A percentile compares a stretch with the other conserved stretches of the same genome.
phyloP scores from a whole-genome alignment of 2,329 filamentous ascomycete genomes.

The Monosporascus sp. region DNA sequence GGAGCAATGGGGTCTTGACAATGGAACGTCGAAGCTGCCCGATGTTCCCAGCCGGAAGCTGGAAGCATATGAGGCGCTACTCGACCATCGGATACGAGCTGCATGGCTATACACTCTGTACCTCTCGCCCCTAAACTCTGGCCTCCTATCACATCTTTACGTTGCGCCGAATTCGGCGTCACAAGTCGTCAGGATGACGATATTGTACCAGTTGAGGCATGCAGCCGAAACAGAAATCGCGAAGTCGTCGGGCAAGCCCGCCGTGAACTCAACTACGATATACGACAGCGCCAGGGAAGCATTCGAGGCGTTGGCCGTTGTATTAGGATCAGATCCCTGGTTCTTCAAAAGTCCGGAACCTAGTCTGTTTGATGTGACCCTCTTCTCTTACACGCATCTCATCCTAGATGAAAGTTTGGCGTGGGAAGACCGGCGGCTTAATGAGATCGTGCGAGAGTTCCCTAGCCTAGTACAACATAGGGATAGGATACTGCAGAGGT shows the following conservation, averaged over 20 bases:
- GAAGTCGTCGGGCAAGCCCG: constrained; percentile 41
- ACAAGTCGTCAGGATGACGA: constrained; percentile 54
- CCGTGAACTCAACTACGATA: constrained; percentile 35
- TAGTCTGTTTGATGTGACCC: constrained; percentile 75
- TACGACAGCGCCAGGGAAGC: constrained; percentile 41
- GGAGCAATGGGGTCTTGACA: constrained; percentile 60
- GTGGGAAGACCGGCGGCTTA: constrained; percentile 61
- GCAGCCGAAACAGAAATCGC: constrained; percentile 73
- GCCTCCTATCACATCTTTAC: constrained; percentile 68
- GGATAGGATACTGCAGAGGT: constrained; percentile 48
- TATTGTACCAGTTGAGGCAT: constrained; percentile 61
- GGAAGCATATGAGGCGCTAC: constrained; percentile 72
- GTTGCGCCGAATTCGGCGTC: constrained; percentile 58
- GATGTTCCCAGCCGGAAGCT: constrained; percentile 51
- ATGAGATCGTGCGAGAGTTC: constrained; percentile 49
- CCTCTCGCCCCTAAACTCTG: constrained; percentile 61
- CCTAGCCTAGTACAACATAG: constrained; percentile 62
- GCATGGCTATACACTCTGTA: constrained; percentile 89
- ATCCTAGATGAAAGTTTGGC: constrained; percentile 59
- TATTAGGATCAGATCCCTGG: constrained; percentile 38
- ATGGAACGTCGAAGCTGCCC: constrained; percentile 34
- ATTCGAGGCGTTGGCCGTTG: constrained; percentile 38
- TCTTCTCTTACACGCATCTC: constrained; percentile 86
- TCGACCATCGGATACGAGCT: constrained; percentile 72
- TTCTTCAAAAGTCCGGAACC: constrained; percentile 51